phyloP scores from a whole-genome alignment of 768 basidiomycete genomes.

The Pleurotus pulmonarius region DNA sequence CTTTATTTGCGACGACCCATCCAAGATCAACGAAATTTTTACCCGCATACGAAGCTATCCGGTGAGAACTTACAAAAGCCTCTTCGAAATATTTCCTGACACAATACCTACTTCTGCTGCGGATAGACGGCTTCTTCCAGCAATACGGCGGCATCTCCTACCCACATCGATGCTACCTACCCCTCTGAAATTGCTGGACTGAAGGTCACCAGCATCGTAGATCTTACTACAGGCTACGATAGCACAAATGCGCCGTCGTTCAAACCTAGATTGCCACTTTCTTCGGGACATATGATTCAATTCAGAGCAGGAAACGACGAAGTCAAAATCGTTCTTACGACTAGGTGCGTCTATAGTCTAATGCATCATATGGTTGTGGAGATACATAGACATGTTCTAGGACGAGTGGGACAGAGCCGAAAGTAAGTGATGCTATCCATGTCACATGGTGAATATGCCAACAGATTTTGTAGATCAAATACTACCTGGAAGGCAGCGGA shows the following conservation, averaged over 20 bases:
- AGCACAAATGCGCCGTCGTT: slow-evolving; percentile 66
- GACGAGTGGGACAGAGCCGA: slow-evolving; percentile 89
- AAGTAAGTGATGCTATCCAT: slow-evolving; percentile 38
- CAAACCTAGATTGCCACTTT: slow-evolving; percentile 61
- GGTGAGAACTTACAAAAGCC: slow-evolving; percentile 18
- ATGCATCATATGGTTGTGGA: background rate
- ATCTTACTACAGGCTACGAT: slow-evolving; percentile 77
- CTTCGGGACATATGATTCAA: slow-evolving; percentile 84
- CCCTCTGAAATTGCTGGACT: slow-evolving; percentile 61
- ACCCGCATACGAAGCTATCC: slow-evolving; percentile 56
- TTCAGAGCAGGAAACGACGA: slow-evolving; percentile 54
- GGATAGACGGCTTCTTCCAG: background rate
- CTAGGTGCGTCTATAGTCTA: slow-evolving; percentile 40
- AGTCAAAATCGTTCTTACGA: slow-evolving; percentile 62
- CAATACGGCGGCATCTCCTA: slow-evolving; percentile 13
- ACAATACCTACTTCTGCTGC: background rate
- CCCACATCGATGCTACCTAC: slow-evolving; percentile 37
- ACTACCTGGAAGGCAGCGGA: slow-evolving; percentile 82
- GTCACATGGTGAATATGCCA: background rate
- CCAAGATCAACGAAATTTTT: slow-evolving; percentile 70
- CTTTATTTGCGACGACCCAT: slow-evolving; percentile 68
- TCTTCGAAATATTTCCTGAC: background rate
- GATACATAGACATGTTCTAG: slow-evolving; percentile 27
- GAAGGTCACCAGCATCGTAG: slow-evolving; percentile 58
- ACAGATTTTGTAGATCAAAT: slow-evolving; percentile 63